phyloP scores from a whole-genome alignment of 1,139 yeast species.

The Kodamaea fungicola region DNA sequence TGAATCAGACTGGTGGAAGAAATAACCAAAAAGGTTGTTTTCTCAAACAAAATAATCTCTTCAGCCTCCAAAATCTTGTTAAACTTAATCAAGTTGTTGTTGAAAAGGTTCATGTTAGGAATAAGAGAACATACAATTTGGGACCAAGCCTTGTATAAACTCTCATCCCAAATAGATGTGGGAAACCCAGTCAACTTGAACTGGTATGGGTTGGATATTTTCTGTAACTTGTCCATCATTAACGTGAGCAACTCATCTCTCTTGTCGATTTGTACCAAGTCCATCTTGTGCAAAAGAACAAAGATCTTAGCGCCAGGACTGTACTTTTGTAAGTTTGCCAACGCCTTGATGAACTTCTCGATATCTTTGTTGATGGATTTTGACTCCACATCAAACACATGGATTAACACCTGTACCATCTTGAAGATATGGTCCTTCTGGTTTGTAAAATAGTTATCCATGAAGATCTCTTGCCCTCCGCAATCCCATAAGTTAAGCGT shows the following conservation, averaged over 20 bases:
- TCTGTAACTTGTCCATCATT: constrained; percentile 80
- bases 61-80: constrained; percentile 79
- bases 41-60: constrained; percentile 88
- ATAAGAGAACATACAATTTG: constrained; percentile 91
- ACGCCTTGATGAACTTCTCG: constrained; percentile 82
- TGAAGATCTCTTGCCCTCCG: constrained; percentile 96
- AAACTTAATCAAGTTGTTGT: constrained; percentile 70
- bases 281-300: constrained; percentile 93
- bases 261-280: constrained; percentile 82
- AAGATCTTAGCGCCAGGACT: constrained; percentile 92
- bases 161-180: constrained; percentile 97
- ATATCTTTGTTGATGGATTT: constrained; percentile 91
- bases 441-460: constrained; percentile 87
- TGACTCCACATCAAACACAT: constrained; percentile 94
- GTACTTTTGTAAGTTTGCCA: constrained; percentile 76
- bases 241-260: constrained; percentile 78
- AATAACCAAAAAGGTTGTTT: constrained; percentile 88
- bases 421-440: constrained; percentile 90
- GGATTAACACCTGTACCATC: constrained; percentile 95
- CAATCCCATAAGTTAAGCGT: constrained; percentile 96
- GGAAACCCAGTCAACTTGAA: constrained; percentile 86
- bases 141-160: constrained; percentile 95
- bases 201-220: constrained; percentile 73
- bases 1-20: constrained; percentile 58
- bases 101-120: constrained; percentile 84